Conservation (phyloP, 495 filamentous ascomycete genomes). For the Xylaria acuta region DNA sequence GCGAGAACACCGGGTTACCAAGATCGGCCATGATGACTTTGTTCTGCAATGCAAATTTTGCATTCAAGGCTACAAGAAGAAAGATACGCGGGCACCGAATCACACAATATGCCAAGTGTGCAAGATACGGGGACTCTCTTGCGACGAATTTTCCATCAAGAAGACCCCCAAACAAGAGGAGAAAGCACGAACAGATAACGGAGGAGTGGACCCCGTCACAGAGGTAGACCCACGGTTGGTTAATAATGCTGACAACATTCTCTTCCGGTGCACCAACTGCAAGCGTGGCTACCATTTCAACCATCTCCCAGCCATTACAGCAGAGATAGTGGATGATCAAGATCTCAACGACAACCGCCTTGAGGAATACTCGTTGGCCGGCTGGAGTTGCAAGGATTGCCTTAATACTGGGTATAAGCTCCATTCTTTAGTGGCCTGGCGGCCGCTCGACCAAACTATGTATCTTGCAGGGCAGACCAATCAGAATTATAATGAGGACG, state of each 20-base stretch:
- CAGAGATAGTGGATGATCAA: conserved; percentile 43
- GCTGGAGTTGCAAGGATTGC: conserved; percentile 83
- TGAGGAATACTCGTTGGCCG: conserved; percentile 62
- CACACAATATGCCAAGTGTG: conserved; percentile 75
- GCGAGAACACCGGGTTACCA: conserved; percentile 94
- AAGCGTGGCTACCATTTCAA: conserved; percentile 81
- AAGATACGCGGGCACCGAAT: conserved; percentile 71
- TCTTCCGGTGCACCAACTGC: conserved; percentile 84
- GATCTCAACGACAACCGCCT: conserved; percentile 47
- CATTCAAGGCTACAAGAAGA: conserved; percentile 67
- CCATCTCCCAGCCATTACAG: conserved; percentile 67
- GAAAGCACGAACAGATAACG: conserved; percentile 75
- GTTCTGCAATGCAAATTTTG: conserved; percentile 92
- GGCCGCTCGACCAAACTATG: conserved; percentile 62
- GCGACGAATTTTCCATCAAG: conserved; percentile 68
- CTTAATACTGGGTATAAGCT: conserved; percentile 63
- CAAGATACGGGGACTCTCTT: conserved; percentile 64
- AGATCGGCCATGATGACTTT: conserved; percentile 75
- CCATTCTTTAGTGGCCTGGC: conserved; percentile 82
- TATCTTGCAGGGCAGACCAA: conserved; percentile 55
- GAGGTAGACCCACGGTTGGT: conserved; percentile 65
- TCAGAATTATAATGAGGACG: conserved; percentile 63
- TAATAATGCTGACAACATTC: conserved; percentile 74
- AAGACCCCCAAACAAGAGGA: conserved; percentile 82
- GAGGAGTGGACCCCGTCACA: conserved; percentile 76